phyloP scores from a whole-genome alignment of 2,329 filamentous ascomycete species.

The Penicillium occitanis region DNA sequence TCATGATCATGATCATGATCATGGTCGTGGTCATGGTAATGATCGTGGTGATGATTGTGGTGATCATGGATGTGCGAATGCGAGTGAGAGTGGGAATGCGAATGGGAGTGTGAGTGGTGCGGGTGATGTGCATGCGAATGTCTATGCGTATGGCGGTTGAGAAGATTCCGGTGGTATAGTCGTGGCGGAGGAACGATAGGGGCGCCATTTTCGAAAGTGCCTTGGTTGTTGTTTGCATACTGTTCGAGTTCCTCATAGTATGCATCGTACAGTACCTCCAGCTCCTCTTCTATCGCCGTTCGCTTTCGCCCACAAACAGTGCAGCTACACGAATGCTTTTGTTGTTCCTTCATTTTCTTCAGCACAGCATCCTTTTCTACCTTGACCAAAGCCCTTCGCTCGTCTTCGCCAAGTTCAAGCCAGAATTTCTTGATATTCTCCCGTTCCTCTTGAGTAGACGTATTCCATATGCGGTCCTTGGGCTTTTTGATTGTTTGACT shows the following conservation, averaged over 20 bases:
- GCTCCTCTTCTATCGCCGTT: conserved; percentile 94
- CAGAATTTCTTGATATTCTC: conserved; percentile 98
- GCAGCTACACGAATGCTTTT: conserved; percentile 98
- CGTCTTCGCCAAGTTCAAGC: conserved; percentile 89
- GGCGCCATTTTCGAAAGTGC: conserved; percentile 58
- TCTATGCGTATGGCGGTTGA: conserved; percentile 58
- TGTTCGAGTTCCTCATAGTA: conserved; percentile 98
- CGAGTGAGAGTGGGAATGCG: conserved; percentile 11
- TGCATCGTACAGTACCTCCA: conserved; percentile 95
- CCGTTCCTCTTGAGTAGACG: conserved; percentile 86
- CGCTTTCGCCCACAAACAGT: conserved; percentile 95
- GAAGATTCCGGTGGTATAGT: conserved; percentile 56
- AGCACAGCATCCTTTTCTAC: conserved; percentile 98
- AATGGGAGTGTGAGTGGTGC: conserved; percentile 19
- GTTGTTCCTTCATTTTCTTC: conserved; percentile 99
- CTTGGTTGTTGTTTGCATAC: conserved; percentile 84
- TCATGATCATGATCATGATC: neutral
- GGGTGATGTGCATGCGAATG: conserved; percentile 44
- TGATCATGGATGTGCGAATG: conserved; percentile 11
- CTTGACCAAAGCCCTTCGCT: conserved; percentile 92
- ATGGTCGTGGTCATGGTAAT: neutral
- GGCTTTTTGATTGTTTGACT: conserved; percentile 44
- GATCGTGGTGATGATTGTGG: neutral
- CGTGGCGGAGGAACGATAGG: conserved; percentile 68
- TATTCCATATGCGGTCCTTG: conserved; percentile 95